Evolutionary conservation across 805 yeast genomes (phyloP), one percentile per base, ranked within the genome.

Genomic region (Candida silvatica): DNA sequence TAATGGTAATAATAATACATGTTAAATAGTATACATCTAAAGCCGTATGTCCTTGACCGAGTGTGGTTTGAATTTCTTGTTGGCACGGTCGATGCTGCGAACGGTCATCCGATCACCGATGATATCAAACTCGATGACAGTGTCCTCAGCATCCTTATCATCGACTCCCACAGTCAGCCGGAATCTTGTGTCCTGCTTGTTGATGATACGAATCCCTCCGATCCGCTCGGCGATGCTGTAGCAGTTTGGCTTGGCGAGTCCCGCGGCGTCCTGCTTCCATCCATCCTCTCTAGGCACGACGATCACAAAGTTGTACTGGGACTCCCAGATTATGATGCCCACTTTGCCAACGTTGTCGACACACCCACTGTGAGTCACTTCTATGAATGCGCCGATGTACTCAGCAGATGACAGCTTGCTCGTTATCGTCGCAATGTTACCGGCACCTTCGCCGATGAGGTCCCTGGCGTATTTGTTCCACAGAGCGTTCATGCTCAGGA

Each of bases 261-360:
- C 12, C 6, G 18, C 41, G 1, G 52, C 36, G 23, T 48, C 42
- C 3, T 42, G 35, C 37, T 56, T 62, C 68, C 68, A 63, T 38
- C 52, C 60, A 18, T 54, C 56, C 7, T 48, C 48, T 30, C 69
- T 50, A 3, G 69, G 69, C 1, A 77, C 69, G 9, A 77, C 76
- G 31, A 86, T 48, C 3, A 84, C 67, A 49, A 84, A 80, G 40
- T 71, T 69, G 44, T 76, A 74, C 52, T 81, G 86, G 6, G 90
- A 71, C 51, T 87, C 97, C 81, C 92, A 83, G 2, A 84, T 60
- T 2, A 87, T 83, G 4, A 87, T 81, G 0, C 97, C 97, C 26
- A 62, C 44, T 22, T 67, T 46, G 0, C 92, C 94, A 6, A 79
- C 64, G 37, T 72, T 49, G 33, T 73, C 68, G 4, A 66, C 59